Conservation (phyloP, 2,329 filamentous ascomycete genomes). For the Metarhizium sp. region DNA sequence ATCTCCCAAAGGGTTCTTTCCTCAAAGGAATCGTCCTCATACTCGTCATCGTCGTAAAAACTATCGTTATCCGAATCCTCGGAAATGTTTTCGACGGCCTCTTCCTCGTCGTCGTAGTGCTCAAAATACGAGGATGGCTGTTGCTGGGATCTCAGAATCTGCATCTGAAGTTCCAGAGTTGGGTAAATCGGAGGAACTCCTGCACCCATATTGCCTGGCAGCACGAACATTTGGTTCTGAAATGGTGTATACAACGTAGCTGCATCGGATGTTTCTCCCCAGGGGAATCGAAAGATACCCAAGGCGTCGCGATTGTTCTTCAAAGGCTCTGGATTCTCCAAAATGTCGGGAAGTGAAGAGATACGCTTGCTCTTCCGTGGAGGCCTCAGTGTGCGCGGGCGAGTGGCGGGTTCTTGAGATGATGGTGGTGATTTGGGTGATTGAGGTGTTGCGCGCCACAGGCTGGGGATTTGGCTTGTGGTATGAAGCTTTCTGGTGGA, state of each 20-base stretch:
- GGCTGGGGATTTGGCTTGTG: neutral
- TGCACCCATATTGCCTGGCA: conserved; percentile 40
- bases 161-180: conserved; percentile 4
- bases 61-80: conserved; percentile 20
- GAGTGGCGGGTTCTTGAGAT: conserved; percentile 19
- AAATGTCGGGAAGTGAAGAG: conserved; percentile 52
- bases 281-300: conserved; percentile 57
- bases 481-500: neutral
- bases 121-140: conserved; percentile 47
- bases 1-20: conserved; percentile 57
- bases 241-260: conserved; percentile 28
- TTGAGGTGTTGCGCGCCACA: neutral
- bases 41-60: conserved; percentile 15
- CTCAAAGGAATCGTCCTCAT: conserved; percentile 38
- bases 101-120: conserved; percentile 48
- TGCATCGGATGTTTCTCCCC: conserved; percentile 53
- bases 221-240: conserved; percentile 20
- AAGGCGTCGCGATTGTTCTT: conserved; percentile 49
- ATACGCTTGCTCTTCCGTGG: conserved; percentile 45
- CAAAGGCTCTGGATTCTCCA: conserved; percentile 52
- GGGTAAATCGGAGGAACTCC: conserved; percentile 3
- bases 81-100: conserved; percentile 12
- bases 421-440: neutral
- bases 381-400: conserved; percentile 42
- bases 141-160: conserved; percentile 16